Evolutionary conservation across 805 yeast species (phyloP).

Genomic region (Ogataea salicorniae): DNA sequence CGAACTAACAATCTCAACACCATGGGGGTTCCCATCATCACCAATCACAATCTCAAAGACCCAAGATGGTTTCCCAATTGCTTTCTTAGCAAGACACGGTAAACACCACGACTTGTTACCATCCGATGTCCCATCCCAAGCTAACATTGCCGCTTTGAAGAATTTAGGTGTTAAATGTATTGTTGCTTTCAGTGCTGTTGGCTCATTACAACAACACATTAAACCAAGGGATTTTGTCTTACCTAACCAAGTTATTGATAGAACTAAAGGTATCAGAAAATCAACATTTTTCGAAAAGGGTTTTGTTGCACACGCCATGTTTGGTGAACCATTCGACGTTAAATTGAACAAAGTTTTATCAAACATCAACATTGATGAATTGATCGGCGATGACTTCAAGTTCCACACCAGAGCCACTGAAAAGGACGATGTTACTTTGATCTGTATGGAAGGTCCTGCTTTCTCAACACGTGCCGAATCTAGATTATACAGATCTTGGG

Average conservation of each 20-base stretch:
- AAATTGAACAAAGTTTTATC: constrained; percentile 62
- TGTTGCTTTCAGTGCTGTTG: constrained; percentile 93
- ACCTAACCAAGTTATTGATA: constrained; percentile 93
- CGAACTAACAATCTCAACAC: constrained; percentile 74
- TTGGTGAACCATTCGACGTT: constrained; percentile 93
- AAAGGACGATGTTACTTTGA: constrained; percentile 68
- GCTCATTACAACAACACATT: constrained; percentile 84
- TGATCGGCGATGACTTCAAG: constrained; percentile 49
- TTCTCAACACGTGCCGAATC: constrained; percentile 97
- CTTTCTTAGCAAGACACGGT: constrained; percentile 95
- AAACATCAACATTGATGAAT: constrained; percentile 46
- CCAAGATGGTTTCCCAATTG: constrained; percentile 71
- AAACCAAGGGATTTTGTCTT: constrained; percentile 94
- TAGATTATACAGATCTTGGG: constrained; percentile 76
- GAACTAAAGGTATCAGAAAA: constrained; percentile 92
- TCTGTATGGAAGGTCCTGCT: constrained; percentile 99
- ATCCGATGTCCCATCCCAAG: constrained; percentile 84
- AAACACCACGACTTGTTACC: constrained; percentile 85
- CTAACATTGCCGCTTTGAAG: constrained; percentile 95
- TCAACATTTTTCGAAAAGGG: constrained; percentile 89
- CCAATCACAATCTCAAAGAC: constrained; percentile 90
- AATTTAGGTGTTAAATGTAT: constrained; percentile 80
- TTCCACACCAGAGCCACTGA: constrained; percentile 66
- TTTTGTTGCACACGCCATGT: constrained; percentile 94
- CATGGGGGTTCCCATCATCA: constrained; percentile 97